Evolutionary conservation across 2,329 filamentous ascomycete genomes (phyloP).

Genomic region (Talaromyces funiculosus): DNA sequence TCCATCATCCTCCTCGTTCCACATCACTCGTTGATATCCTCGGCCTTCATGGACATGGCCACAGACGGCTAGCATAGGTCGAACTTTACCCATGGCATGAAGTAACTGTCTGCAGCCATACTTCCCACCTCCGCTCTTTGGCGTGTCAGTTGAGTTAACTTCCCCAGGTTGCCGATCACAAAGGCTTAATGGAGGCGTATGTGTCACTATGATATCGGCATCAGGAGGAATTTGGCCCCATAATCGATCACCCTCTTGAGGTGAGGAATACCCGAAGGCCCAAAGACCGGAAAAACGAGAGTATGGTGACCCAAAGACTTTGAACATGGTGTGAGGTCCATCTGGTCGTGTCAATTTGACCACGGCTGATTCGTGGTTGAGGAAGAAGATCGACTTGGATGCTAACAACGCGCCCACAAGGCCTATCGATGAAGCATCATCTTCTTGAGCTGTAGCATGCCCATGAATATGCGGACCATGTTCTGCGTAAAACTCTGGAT

Average conservation of each 20-base stretch:
- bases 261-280: conserved; percentile 52
- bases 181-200: conserved; percentile 50
- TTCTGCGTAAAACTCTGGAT: conserved; percentile 43
- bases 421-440: conserved; percentile 32
- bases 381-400: conserved; percentile 44
- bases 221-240: conserved; percentile 50
- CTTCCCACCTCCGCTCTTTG: background rate
- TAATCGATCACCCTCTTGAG: conserved; percentile 33
- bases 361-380: conserved; percentile 45
- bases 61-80: conserved; percentile 50
- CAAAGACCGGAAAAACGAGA: conserved; percentile 45
- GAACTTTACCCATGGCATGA: conserved; percentile 40
- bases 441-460: conserved; percentile 38
- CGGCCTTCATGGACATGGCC: conserved; percentile 56
- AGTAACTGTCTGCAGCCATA: conserved; percentile 48
- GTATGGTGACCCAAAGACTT: conserved; percentile 55
- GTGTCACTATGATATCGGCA: conserved; percentile 51
- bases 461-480: conserved; percentile 41
- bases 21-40: conserved; percentile 49
- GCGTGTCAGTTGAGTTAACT: background rate
- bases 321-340: conserved; percentile 47
- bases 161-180: conserved; percentile 38
- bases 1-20: conserved; percentile 27
- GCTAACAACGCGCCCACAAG: conserved; percentile 33
- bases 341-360: conserved; percentile 41